Evolutionary conservation across 73 alveolate species (phyloP), one percentile per base, ranked within the genome.

Genomic region (Paramecium biaurelia): DNA sequence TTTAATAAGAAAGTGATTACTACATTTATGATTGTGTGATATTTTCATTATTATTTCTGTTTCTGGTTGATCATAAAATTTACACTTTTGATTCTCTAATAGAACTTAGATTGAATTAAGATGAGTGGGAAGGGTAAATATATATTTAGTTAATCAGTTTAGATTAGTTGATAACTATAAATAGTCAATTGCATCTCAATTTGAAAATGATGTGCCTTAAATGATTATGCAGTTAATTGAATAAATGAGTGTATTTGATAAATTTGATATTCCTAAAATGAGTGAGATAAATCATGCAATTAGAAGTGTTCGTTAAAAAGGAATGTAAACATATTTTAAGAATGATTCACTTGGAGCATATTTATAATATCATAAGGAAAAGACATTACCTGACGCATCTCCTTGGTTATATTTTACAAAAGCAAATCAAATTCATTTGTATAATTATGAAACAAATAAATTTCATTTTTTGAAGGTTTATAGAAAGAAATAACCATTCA

Each of bases 291-390:
- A 79, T 45, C 49, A 79, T 43, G 45, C 45, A 3, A 79, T 79
- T 2, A 79, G n/a, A 24, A 79, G 92, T 23, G 86, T 57, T 21
- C 21, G 82, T 1, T 38, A 86, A 67, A 86, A 86, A 67, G 93
- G 93, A 4, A 56, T 76, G 24, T 18, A 86, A 86, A 86, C 93
- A 14, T 56, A 72, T 86, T 86, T 86, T 24, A 86, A 86, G 32
- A 72, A 86, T 37, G 93, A 86, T 67, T 59, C 88, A 7, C 37
- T 86, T 12, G 85, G 93, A 23, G 93, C 93, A 5, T 86, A 32
- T 59, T 68, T 86, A 20, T 38, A 72, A 57, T 86, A 86, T 38
- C 93, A 86, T 41, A 76, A 85, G 5, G 88, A 34, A 32, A 86
- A 57, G 18, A 35, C 57, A 4, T 24, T 86, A 6, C 37, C 82